Conservation (phyloP, 2,329 filamentous ascomycete species). For the Knoxdaviesia capensis region DNA sequence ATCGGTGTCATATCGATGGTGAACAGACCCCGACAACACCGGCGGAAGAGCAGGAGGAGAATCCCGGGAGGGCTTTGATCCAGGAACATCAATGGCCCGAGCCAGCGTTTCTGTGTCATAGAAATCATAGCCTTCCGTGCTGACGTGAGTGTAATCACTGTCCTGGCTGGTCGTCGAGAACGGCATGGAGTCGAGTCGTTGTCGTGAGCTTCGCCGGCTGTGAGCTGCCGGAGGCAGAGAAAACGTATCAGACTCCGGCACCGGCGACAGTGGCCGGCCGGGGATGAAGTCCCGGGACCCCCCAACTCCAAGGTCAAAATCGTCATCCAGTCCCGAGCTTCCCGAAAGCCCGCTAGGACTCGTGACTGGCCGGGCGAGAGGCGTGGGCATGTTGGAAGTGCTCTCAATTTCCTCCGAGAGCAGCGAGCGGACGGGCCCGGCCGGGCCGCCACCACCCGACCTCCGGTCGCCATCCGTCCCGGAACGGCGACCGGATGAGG, state of each 20-base stretch:
- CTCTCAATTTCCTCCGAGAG: conserved; percentile 37
- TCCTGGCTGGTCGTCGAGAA: conserved; percentile 29
- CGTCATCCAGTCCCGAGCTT: conserved; percentile 5
- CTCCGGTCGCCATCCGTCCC: not conserved
- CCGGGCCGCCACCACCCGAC: not conserved
- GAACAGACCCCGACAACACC: too few species aligned
- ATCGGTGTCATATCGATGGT: too few species aligned
- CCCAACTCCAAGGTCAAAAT: not conserved
- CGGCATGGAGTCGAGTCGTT: conserved; percentile 27
- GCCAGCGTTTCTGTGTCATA: conserved; percentile 37
- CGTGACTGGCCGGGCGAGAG: conserved; percentile 31
- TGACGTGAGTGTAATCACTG: conserved; percentile 24
- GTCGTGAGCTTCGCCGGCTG: conserved; percentile 17
- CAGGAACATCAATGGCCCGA: conserved; percentile 31
- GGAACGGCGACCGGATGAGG: not conserved
- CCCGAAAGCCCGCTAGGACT: conserved; percentile 9
- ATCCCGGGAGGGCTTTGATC: too few species aligned
- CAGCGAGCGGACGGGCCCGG: conserved; percentile 19
- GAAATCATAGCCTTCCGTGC: conserved; percentile 44
- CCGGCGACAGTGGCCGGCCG: conserved; percentile 22
- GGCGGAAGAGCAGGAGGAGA: too few species aligned
- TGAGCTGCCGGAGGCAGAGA: conserved; percentile 26
- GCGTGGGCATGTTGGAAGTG: conserved; percentile 41
- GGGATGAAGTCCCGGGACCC: conserved; percentile 4
- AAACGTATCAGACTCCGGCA: conserved; percentile 29